A percentile compares a stretch with the other conserved stretches of the same genome.
Conservation (phyloP, 2,329 filamentous ascomycete genomes). For the Bipolaris bicolor region DNA sequence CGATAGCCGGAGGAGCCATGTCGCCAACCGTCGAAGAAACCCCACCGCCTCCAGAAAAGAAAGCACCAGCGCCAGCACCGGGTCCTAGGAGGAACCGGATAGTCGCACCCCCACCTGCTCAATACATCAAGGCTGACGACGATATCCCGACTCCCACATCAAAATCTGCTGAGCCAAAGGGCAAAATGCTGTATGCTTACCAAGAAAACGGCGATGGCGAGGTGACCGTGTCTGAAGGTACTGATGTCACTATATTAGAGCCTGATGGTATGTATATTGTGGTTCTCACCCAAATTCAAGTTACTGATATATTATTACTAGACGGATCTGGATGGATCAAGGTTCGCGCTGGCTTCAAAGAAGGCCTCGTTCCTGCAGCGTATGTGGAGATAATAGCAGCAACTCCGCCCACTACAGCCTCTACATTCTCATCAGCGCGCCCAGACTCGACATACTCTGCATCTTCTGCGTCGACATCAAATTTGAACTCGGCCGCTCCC, state of each 20-base stretch:
- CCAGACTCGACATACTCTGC: slow-evolving; percentile 71
- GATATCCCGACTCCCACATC: slow-evolving; percentile 48
- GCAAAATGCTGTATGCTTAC: slow-evolving; percentile 90
- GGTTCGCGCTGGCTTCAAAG: slow-evolving; percentile 73
- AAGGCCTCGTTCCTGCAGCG: slow-evolving; percentile 84
- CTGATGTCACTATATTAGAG: slow-evolving; percentile 78
- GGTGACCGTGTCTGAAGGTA: slow-evolving; percentile 77
- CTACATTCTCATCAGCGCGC: slow-evolving; percentile 45
- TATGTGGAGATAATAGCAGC: slow-evolving; percentile 73
- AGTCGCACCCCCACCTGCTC: slow-evolving; percentile 82
- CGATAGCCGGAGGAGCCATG: slow-evolving; percentile 64
- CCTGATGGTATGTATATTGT: slow-evolving; percentile 74
- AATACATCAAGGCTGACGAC: slow-evolving; percentile 74
- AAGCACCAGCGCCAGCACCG: slow-evolving; percentile 34
- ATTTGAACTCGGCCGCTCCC: slow-evolving; percentile 45
- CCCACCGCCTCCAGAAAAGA: slow-evolving; percentile 45
- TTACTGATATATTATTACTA: slow-evolving; percentile 49
- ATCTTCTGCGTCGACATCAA: slow-evolving; percentile 75
- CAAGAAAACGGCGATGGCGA: slow-evolving; percentile 82
- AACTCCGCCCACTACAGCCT: slow-evolving; percentile 47
- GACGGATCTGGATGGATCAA: slow-evolving; percentile 93
- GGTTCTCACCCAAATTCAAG: slow-evolving; percentile 22
- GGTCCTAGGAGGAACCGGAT: slow-evolving; percentile 67
- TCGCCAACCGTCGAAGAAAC: slow-evolving; percentile 61
- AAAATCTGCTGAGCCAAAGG: slow-evolving; percentile 64